Base-by-base conservation (phyloP, 192 early-diverging fungal genomes). In the Linnemannia exigua region DNA sequence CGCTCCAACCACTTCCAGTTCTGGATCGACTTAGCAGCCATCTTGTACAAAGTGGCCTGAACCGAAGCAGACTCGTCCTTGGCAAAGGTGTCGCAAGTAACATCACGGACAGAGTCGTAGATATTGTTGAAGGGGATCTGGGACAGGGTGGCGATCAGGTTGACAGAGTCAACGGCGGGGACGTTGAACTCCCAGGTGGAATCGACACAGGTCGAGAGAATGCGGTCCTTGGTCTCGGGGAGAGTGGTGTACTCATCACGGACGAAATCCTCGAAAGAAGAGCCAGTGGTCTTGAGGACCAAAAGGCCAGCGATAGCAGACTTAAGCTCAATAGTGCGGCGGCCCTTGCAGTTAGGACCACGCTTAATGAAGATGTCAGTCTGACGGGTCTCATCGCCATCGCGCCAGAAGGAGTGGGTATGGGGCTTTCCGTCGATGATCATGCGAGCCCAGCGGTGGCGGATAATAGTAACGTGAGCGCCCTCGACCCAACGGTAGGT, bases 211-310 rank as follows among this genome's bases (percentile, higher is more conserved):
- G 95, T 96, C 38, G 94, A 95, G 78, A 96, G 89, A 76, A 96
- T 90, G 82, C 95, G 95, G 85, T 96, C 95, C 74, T 92, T 88
- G 81, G 92, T 91, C 36, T 94, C 93, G 4, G 91, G 90, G 79
- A 96, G 87, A 8, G 95, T 95, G 72, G 95, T 92, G 86, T 92
- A 93, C 81, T 95, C 90, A 77, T 95, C 94, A 75, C 90, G 90
- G 87, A 93, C 91, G 85, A 95, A 96, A 54, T 92, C 89, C 69
- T 91, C 89, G 88, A 96, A 96, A 66, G 94, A 89, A 12, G 95
- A 96, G 67, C 95, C 95, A 38, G 95, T 96, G 74, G 95, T 95
- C 91, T 96, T 96, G 51, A 96, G 91, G 46, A 96, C 94, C 78
- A 94, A 89, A 31, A 96, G 86, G 50, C 94, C 92, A 63, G 89